Evolutionary conservation across 345 rosid species (phyloP).

Genomic region (Populus deltoides): DNA sequence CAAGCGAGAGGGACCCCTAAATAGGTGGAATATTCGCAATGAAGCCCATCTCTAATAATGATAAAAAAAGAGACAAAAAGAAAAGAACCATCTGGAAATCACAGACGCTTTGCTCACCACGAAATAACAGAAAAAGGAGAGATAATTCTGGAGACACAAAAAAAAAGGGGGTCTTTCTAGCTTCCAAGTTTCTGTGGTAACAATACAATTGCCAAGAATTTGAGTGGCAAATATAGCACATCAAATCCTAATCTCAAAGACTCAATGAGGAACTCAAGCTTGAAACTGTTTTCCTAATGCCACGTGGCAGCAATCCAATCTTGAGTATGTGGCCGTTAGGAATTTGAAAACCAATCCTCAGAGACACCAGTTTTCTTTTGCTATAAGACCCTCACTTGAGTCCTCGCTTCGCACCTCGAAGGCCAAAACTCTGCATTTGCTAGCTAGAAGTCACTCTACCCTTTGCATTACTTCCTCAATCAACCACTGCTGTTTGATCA

Average conservation of each 20-base stretch:
- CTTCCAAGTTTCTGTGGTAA: slow-evolving; percentile 9
- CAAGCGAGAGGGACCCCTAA: background rate
- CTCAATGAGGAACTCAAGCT: background rate
- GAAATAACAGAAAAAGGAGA: background rate
- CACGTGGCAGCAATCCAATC: slow-evolving; percentile 47
- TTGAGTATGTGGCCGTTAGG: slow-evolving; percentile 45
- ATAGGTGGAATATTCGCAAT: background rate
- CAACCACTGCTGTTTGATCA: slow-evolving; percentile 16
- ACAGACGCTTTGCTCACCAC: slow-evolving; percentile 15
- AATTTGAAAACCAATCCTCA: slow-evolving; percentile 19
- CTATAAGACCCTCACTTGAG: slow-evolving; percentile 20
- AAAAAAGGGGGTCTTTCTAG: background rate
- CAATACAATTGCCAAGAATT: background rate
- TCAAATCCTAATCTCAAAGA: slow-evolving; percentile 15
- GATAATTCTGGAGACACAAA: too few species aligned
- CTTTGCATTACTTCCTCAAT: background rate
- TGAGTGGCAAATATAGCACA: slow-evolving; percentile 27
- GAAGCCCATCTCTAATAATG: background rate
- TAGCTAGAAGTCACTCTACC: background rate
- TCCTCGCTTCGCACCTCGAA: background rate
- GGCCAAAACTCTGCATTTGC: background rate
- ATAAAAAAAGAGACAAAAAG: background rate
- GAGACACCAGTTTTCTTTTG: slow-evolving; percentile 2
- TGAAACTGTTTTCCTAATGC: slow-evolving; percentile 4
- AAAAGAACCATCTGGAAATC: slow-evolving; percentile 1